Evolutionary conservation across 257 asterid species (phyloP).

Genomic region (Craterostigma plantagineum): DNA sequence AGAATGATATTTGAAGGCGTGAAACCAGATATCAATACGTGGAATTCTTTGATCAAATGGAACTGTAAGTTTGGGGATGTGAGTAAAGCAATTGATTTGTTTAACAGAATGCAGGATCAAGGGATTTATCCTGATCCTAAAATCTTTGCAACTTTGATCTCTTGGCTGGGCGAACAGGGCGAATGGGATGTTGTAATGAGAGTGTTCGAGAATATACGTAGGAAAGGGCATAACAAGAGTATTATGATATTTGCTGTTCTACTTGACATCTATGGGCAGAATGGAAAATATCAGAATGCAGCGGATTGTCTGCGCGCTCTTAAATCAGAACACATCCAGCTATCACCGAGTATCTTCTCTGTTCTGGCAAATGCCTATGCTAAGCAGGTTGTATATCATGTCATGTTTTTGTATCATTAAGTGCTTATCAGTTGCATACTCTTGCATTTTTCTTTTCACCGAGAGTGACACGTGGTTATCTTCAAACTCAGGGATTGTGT

Average conservation of each 20-base stretch:
- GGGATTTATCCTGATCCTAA: constrained; percentile 79
- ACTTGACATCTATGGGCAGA: constrained; percentile 77
- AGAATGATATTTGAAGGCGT: constrained; percentile 52
- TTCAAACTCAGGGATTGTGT: constrained; percentile 53
- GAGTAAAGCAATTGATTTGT: constrained; percentile 38
- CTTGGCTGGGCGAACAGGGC: constrained; percentile 66
- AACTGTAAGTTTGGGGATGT: constrained; percentile 61
- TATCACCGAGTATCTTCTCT: constrained; percentile 53
- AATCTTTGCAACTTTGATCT: constrained; percentile 48
- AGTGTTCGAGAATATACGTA: constrained; percentile 31
- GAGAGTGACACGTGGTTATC: not conserved
- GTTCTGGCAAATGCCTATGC: constrained; percentile 89
- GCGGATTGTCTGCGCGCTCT: constrained; percentile 50
- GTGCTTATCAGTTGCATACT: not conserved
- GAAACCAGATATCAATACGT: constrained; percentile 54
- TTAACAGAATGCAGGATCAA: constrained; percentile 58
- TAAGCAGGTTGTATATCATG: constrained; percentile 40
- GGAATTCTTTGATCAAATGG: constrained; percentile 82
- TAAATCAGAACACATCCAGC: constrained; percentile 48
- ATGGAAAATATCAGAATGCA: constrained; percentile 46
- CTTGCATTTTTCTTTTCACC: too few relatives aligned
- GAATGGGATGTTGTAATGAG: constrained; percentile 43
- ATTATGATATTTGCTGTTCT: constrained; percentile 59
- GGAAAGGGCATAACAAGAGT: constrained; percentile 59
- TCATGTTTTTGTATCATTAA: not conserved